These are phyloP conservation scores for Chenopodium berlandieri DNA, from an alignment of 148 eudicot genomes.

Conservation along the genomic window DNA sequence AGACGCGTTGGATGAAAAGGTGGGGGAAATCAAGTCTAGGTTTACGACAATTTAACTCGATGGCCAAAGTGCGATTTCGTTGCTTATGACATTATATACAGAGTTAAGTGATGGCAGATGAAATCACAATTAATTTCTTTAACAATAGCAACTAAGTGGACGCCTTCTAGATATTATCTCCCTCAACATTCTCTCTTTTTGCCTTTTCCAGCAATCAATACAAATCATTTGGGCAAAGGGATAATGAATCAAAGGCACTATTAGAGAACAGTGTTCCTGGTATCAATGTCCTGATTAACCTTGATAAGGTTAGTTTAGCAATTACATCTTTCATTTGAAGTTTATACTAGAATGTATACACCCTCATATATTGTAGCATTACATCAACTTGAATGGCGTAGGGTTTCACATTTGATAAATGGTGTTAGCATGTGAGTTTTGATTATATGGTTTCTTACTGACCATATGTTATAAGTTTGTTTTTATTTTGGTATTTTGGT, in stretches of 20 bases:
- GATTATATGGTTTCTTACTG: background rate
- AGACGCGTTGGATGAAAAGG: too few relatives aligned
- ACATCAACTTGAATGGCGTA: background rate
- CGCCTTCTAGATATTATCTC: background rate
- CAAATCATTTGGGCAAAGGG: constrained; percentile 49
- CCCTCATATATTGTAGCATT: background rate
- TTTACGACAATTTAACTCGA: too few relatives aligned
- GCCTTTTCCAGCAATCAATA: constrained; percentile 49
- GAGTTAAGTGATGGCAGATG: background rate
- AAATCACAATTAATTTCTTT: too few relatives aligned
- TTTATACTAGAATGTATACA: background rate
- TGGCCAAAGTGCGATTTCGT: too few relatives aligned
- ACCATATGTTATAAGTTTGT: background rate
- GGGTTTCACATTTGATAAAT: background rate
- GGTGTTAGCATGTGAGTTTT: background rate
- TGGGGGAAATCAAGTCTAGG: too few relatives aligned
- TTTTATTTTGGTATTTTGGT: too few relatives aligned
- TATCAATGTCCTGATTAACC: constrained; percentile 48
- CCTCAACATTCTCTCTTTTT: background rate
- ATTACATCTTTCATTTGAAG: background rate
- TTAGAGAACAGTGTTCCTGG: constrained; percentile 49
- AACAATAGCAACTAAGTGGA: background rate
- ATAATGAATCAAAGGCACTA: constrained; percentile 43
- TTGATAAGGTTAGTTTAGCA: constrained; percentile 47
- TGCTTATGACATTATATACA: too few relatives aligned